Evolutionary conservation across 768 basidiomycete species (phyloP).

Genomic region (Russula sp.): DNA sequence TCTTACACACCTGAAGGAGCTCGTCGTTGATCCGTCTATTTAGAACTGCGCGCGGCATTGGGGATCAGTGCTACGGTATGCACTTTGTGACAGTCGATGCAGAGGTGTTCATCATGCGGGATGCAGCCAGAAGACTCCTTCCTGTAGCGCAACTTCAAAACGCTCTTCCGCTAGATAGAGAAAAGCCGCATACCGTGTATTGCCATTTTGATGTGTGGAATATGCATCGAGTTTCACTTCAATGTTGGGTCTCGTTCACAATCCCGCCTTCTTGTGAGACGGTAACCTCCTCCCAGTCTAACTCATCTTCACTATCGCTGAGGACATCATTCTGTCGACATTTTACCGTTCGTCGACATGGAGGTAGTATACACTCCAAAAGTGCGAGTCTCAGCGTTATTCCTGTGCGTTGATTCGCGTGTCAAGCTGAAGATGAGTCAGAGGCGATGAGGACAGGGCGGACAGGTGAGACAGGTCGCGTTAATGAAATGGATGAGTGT

Average conservation of each 20-base stretch:
- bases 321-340: slow-evolving; percentile 1
- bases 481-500: no score
- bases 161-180: neutral
- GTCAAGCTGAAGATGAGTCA: no score
- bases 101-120: slow-evolving; percentile 63
- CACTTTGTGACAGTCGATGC: slow-evolving; percentile 83
- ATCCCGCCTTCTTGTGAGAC: slow-evolving; percentile 31
- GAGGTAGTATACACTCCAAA: slow-evolving; percentile 11
- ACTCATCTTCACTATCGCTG: slow-evolving; percentile 25
- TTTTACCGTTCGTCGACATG: slow-evolving; percentile 14
- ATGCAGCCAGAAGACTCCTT: slow-evolving; percentile 41
- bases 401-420: no score
- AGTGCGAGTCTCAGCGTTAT: no score
- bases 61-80: slow-evolving; percentile 80
- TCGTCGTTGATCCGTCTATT: slow-evolving; percentile 84
- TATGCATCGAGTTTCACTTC: slow-evolving; percentile 68
- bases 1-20: slow-evolving; percentile 67
- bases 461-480: no score
- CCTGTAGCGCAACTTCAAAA: slow-evolving; percentile 32
- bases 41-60: slow-evolving; percentile 65
- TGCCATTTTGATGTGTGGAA: slow-evolving; percentile 40
- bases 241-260: slow-evolving; percentile 45
- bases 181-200: slow-evolving; percentile 46
- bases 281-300: slow-evolving; percentile 31
- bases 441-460: no score